Conservation (phyloP, 331 rosid genomes). For the Erythrophleum ivorense region DNA sequence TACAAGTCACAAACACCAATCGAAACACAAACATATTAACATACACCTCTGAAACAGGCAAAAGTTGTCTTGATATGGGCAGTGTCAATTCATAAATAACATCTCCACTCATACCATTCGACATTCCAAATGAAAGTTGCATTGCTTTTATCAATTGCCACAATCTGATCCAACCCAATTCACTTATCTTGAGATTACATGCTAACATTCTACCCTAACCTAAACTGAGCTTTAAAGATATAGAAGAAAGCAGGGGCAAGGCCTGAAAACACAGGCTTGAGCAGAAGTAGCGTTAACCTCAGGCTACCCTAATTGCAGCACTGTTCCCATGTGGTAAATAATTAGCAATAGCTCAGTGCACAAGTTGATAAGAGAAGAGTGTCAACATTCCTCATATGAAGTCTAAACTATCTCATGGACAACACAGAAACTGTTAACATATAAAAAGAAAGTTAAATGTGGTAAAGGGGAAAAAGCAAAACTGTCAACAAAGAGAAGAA, state of each 20-base stretch:
- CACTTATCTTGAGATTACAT: not conserved
- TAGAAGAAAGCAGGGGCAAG: not conserved
- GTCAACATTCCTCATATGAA: not conserved
- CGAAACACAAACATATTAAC: too few relatives aligned
- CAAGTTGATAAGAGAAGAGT: not conserved
- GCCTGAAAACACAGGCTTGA: not conserved
- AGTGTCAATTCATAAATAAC: too few relatives aligned
- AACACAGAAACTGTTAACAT: not conserved
- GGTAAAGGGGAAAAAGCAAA: not conserved
- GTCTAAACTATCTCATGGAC: not conserved
- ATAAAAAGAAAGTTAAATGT: not conserved
- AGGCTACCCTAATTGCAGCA: not conserved
- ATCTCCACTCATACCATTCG: too few relatives aligned
- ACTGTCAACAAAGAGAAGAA: slow-evolving; percentile 7
- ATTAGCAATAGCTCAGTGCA: not conserved
- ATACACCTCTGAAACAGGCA: too few relatives aligned
- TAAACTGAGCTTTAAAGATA: not conserved
- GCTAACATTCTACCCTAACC: not conserved
- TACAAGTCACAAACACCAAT: too few relatives aligned
- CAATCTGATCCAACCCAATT: not conserved
- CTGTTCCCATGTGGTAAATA: not conserved
- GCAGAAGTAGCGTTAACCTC: not conserved
- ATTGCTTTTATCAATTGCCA: not conserved
- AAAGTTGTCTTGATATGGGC: too few relatives aligned
- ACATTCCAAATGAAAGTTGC: not conserved